These are phyloP conservation scores for Raphanus raphanistrum DNA, from an alignment of 345 rosid genomes.

Conservation along the genomic window DNA sequence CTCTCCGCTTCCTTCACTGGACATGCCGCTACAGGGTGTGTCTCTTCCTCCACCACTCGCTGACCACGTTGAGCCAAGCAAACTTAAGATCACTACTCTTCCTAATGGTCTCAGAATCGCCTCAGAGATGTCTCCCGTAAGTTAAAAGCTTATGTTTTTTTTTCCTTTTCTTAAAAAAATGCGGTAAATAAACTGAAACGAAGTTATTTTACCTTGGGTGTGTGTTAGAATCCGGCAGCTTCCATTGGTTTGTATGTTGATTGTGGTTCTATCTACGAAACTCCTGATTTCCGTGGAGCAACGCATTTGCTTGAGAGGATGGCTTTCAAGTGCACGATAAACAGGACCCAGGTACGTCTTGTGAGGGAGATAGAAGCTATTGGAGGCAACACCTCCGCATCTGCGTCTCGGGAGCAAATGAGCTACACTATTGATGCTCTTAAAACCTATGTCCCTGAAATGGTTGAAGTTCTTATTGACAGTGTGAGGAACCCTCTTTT, in stretches of 20 bases:
- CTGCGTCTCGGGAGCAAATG: constrained; percentile 80
- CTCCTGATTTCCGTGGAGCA: constrained; percentile 59
- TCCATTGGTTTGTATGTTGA: constrained; percentile 65
- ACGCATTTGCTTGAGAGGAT: constrained; percentile 72
- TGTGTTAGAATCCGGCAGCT: constrained; percentile 57
- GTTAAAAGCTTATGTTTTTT: neutral
- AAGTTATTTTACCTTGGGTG: constrained; percentile 8
- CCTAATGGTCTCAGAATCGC: constrained; percentile 75
- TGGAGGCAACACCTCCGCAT: constrained; percentile 62
- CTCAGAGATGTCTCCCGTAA: constrained; percentile 61
- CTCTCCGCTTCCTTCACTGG: constrained; percentile 53
- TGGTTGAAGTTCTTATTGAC: constrained; percentile 77
- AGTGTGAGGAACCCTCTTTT: constrained; percentile 72
- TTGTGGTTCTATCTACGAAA: constrained; percentile 70
- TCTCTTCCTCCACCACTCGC: constrained; percentile 58
- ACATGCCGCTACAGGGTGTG: constrained; percentile 58
- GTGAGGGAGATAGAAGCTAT: constrained; percentile 83
- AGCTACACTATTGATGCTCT: constrained; percentile 42
- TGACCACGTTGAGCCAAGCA: constrained; percentile 66
- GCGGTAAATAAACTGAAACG: neutral
- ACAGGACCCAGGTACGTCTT: constrained; percentile 63
- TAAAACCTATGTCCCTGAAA: constrained; percentile 66
- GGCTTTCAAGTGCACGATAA: constrained; percentile 77
- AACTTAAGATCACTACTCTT: constrained; percentile 56
- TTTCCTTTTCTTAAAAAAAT: neutral